A percentile compares a stretch with the other conserved stretches of the same genome.
These are phyloP conservation scores for Trypanosoma scelopori DNA, from an alignment of 208 protist genomes.

Conservation along the genomic window DNA sequence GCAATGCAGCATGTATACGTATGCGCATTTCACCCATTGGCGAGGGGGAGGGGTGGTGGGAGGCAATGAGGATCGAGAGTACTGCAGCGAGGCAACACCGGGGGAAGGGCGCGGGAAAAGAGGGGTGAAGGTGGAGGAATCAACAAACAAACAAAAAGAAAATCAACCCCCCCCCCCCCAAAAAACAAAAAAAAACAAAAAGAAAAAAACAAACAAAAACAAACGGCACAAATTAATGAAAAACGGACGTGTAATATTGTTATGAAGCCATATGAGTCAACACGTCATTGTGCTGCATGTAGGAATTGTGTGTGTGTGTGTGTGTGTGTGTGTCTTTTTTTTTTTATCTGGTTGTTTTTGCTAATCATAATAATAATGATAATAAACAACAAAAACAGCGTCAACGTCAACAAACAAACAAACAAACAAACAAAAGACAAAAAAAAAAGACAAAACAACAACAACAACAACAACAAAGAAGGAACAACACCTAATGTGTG, in stretches of 20 bases:
- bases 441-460: too few relatives aligned
- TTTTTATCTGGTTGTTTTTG: too few relatives aligned
- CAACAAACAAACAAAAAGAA: constrained; percentile 11
- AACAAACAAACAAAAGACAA: too few relatives aligned
- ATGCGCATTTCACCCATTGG: background rate
- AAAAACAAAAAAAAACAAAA: constrained; percentile 5
- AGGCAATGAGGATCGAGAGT: background rate
- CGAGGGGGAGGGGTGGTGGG: too few relatives aligned
- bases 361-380: too few relatives aligned
- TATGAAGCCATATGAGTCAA: background rate
- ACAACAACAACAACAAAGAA: too few relatives aligned
- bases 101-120: too few relatives aligned
- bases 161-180: too few relatives aligned
- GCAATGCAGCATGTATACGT: background rate
- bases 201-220: background rate
- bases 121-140: background rate
- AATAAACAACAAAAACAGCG: too few relatives aligned
- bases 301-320: background rate
- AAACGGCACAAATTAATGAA: constrained; percentile 11
- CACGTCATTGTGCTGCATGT: background rate
- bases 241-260: background rate
- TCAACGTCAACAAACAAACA: too few relatives aligned
- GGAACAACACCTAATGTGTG: too few relatives aligned
- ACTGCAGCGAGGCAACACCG: background rate
- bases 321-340: too few relatives aligned